These are phyloP conservation scores for Tricholoma matsutake DNA, from an alignment of 768 basidiomycete species.

Conservation along the genomic window DNA sequence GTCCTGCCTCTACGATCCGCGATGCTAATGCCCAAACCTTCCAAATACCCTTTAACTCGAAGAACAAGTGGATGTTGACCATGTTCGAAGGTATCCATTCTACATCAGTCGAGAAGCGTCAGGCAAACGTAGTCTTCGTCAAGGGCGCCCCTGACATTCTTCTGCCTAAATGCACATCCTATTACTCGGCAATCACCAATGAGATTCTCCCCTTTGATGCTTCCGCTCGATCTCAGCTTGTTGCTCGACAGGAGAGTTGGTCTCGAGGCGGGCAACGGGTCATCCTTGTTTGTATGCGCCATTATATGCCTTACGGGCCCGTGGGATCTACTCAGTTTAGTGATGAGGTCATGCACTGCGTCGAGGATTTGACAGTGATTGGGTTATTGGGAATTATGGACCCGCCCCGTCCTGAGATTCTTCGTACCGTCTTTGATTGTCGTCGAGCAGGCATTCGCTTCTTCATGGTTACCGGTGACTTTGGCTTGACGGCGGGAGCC, in stretches of 20 bases:
- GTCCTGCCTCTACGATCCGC: constrained; percentile 20
- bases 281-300: constrained; percentile 41
- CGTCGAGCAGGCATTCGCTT: constrained; percentile 49
- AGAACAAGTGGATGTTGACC: constrained; percentile 59
- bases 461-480: constrained; percentile 59
- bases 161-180: constrained; percentile 35
- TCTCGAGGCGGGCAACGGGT: constrained; percentile 52
- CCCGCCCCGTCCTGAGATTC: constrained; percentile 49
- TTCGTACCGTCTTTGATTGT: constrained; percentile 42
- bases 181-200: constrained; percentile 12
- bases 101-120: constrained; percentile 4
- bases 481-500: constrained; percentile 48
- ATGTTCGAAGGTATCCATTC: constrained; percentile 22
- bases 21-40: constrained; percentile 24
- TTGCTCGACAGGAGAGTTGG: constrained; percentile 36
- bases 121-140: constrained; percentile 36
- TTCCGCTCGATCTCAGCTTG: constrained; percentile 18
- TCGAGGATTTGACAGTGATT: constrained; percentile 40
- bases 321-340: constrained; percentile 18
- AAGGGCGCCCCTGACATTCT: constrained; percentile 64
- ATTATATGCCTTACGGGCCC: constrained; percentile 18
- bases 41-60: constrained; percentile 45
- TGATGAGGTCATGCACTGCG: constrained; percentile 39
- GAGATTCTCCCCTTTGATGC: constrained; percentile 26
- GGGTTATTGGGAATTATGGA: constrained; percentile 55